A percentile compares a stretch with the other conserved stretches of the same genome.
Evolutionary conservation across 1,139 yeast genomes (phyloP).

Genomic region (Kluyveromyces sp.): DNA sequence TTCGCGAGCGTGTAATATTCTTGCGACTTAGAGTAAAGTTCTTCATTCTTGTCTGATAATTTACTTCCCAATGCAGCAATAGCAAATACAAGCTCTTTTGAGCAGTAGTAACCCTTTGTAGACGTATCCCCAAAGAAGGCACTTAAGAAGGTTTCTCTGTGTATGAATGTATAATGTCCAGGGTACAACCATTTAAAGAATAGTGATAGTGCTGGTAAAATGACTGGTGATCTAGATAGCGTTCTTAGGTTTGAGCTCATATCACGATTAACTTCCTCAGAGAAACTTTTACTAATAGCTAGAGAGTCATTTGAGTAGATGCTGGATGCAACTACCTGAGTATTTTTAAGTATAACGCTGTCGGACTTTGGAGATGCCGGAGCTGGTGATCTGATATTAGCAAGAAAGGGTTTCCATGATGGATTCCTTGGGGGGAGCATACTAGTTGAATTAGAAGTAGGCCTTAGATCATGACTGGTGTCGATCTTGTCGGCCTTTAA

Average conservation of each 20-base stretch:
- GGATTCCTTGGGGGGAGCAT: conserved; percentile 6
- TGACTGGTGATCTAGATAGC: conserved; percentile 39
- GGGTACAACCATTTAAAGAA: conserved; percentile 62
- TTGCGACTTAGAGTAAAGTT: conserved; percentile 34
- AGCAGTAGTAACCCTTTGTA: conserved; percentile 37
- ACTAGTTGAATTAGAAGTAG: conserved; percentile 7
- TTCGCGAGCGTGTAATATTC: conserved; percentile 44
- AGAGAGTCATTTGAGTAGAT: conserved; percentile 25
- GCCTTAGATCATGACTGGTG: conserved; percentile 8
- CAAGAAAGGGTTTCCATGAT: conserved; percentile 3
- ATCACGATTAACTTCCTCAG: conserved; percentile 6
- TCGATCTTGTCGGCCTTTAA: conserved; percentile 9
- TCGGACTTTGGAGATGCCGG: conserved; percentile 3
- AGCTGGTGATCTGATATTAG: conserved; percentile 2
- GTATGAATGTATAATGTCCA: conserved; percentile 51
- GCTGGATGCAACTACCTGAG: conserved; percentile 12
- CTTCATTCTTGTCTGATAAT: conserved; percentile 38
- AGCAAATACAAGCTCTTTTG: conserved; percentile 43
- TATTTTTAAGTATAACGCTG: background rate
- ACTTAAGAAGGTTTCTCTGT: conserved; percentile 50
- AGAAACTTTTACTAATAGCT: conserved; percentile 13
- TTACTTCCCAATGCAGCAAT: conserved; percentile 51
- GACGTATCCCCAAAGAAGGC: conserved; percentile 46
- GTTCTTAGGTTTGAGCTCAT: conserved; percentile 40
- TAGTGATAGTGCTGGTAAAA: conserved; percentile 35